Conservation (phyloP, 2,329 filamentous ascomycete genomes). For the Nemania diffusa region DNA sequence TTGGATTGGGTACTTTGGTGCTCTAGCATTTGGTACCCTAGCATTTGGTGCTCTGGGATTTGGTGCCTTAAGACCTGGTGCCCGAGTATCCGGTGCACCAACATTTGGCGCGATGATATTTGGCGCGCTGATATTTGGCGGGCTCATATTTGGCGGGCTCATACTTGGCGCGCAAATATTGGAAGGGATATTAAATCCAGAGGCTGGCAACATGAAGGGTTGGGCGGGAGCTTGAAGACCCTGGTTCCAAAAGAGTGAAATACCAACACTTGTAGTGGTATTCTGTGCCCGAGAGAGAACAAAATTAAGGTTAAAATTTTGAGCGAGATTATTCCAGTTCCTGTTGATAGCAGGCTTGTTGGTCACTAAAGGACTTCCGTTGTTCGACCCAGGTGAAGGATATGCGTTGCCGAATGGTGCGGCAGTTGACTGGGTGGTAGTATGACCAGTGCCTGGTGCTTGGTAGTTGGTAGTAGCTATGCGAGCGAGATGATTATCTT, state of each 20-base stretch:
- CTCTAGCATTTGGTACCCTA: too few relatives aligned
- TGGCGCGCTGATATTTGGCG: too few relatives aligned
- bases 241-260: background rate
- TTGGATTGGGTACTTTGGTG: too few relatives aligned
- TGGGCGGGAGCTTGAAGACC: background rate
- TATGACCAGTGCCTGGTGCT: too few relatives aligned
- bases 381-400: background rate
- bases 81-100: too few relatives aligned
- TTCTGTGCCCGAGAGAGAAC: background rate
- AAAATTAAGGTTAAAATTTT: background rate
- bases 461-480: too few relatives aligned
- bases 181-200: background rate
- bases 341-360: background rate
- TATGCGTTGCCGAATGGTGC: background rate
- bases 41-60: too few relatives aligned
- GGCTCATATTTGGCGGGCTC: too few relatives aligned
- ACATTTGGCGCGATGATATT: too few relatives aligned
- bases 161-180: background rate
- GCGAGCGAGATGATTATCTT: too few relatives aligned
- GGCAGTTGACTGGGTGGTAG: background rate
- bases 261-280: background rate
- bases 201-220: background rate
- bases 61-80: too few relatives aligned
- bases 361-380: background rate
- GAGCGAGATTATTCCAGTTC: background rate